phyloP scores from a whole-genome alignment of 768 basidiomycete genomes.

The Hygrocybe punicea region DNA sequence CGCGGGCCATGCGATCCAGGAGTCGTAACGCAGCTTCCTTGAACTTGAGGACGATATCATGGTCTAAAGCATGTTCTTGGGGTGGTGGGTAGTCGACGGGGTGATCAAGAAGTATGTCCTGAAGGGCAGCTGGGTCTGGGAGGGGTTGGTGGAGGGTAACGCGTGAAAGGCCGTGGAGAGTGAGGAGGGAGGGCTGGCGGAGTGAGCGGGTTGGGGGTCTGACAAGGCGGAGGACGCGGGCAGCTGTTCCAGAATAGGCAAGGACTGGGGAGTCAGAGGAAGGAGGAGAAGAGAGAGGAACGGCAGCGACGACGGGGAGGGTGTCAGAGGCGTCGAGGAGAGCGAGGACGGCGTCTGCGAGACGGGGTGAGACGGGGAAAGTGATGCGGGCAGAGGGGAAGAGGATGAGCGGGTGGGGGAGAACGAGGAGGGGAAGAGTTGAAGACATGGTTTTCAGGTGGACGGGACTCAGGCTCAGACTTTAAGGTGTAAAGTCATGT shows the following conservation, averaged over 20 bases:
- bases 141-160: constrained; percentile 50
- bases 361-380: constrained; percentile 56
- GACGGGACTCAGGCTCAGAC: not conserved
- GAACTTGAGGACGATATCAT: constrained; percentile 61
- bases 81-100: constrained; percentile 49
- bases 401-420: constrained; percentile 69
- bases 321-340: constrained; percentile 68
- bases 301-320: constrained; percentile 66
- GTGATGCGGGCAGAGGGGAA: constrained; percentile 71
- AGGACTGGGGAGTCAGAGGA: constrained; percentile 14
- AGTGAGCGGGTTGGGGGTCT: constrained; percentile 55
- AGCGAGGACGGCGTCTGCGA: constrained; percentile 63
- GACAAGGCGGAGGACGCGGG: constrained; percentile 67
- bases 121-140: constrained; percentile 24
- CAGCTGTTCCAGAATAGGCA: constrained; percentile 64
- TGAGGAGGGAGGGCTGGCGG: constrained; percentile 62
- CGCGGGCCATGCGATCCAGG: constrained; percentile 59
- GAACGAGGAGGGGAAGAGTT: constrained; percentile 64
- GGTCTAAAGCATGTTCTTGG: constrained; percentile 45
- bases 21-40: constrained; percentile 63
- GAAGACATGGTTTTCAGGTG: constrained; percentile 38
- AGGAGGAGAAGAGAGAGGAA: constrained; percentile 41
- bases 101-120: constrained; percentile 36
- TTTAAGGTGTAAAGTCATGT: too few species aligned
- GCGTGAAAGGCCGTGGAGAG: constrained; percentile 68